Evolutionary conservation across 345 rosid genomes (phyloP), one percentile per base, ranked within the genome.

Genomic region (Clarkia xantiana): DNA sequence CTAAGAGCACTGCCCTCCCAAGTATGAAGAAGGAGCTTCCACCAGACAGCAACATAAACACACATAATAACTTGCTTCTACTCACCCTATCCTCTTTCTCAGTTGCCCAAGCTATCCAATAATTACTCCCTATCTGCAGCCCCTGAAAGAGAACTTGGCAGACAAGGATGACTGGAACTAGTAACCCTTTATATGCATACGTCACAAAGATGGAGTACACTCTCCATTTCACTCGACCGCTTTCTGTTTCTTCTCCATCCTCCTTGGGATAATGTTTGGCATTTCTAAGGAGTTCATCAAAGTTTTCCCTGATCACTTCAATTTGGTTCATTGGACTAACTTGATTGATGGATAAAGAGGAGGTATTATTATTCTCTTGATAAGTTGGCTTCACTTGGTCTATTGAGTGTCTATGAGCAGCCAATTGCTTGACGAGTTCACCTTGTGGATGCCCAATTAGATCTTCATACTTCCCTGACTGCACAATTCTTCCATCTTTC

Each of bases 91-190:
- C 59, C 8, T 57, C 57, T 29, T 71, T 73, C 14, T 68, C 82
- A 1, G 80, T 63, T 41, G 80, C 84, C 82, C 84, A 80, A 40
- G 87, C 80, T 54, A 82, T 69, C 93, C 87, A 82, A 62, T 79
- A 82, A 51, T 71, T 79, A 75, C 87, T 82, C 1, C 71, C 77
- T 65, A 79, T 77, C 44, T 79, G 84, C 25, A 79, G 71, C 46
- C 75, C 82, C 53, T 82, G 93, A 68, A 80, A 62, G 53, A 62
- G 60, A 25, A 62, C 51, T 42, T 62, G 60, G 29, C 66, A 62
- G 6, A 55, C 45, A 51, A 62, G 55, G 17, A 55, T 45, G 10
- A 62, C 45, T 5, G 60, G 66, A 47, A 62, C 60, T 15, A 62
- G 66, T 14, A 59, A 59, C 15, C 66, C 66, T 40, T 55, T 62